phyloP scores from a whole-genome alignment of 257 asterid genomes.

The Solanum boliviense region DNA sequence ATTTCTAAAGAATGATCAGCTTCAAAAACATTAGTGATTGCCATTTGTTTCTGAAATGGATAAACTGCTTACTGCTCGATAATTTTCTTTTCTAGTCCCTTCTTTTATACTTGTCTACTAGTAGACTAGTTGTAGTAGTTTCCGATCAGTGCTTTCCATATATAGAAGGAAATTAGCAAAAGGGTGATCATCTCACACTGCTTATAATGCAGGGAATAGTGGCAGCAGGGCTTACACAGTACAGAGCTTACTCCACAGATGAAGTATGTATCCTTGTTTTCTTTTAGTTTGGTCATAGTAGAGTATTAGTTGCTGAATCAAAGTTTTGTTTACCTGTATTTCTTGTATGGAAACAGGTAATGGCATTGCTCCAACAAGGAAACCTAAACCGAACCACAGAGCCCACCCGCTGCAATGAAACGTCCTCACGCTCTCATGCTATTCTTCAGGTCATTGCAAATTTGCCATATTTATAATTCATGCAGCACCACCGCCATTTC shows the following conservation, averaged over 20 bases:
- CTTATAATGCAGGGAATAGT: slow-evolving; percentile 39
- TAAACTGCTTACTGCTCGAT: neutral
- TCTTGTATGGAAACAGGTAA: slow-evolving; percentile 25
- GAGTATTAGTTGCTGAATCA: neutral
- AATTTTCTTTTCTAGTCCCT: neutral
- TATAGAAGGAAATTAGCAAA: neutral
- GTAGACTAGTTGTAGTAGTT: neutral
- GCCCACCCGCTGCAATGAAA: slow-evolving; percentile 58
- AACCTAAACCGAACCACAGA: slow-evolving; percentile 53
- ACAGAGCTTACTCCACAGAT: slow-evolving; percentile 49
- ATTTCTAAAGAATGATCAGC: neutral
- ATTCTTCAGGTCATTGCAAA: slow-evolving; percentile 40
- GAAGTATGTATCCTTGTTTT: slow-evolving; percentile 22
- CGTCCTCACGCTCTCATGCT: slow-evolving; percentile 66
- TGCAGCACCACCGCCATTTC: neutral
- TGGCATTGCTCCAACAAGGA: slow-evolving; percentile 62
- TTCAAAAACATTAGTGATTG: neutral
- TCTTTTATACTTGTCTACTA: neutral
- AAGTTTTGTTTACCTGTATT: neutral
- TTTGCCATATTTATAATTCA: neutral
- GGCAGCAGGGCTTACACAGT: slow-evolving; percentile 58
- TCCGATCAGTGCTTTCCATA: neutral
- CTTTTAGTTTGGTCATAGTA: neutral
- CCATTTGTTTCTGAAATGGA: neutral
- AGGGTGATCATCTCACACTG: neutral